Evolutionary conservation across 345 rosid species (phyloP), one percentile per base, ranked within the genome.

Genomic region (Salix suchowensis): DNA sequence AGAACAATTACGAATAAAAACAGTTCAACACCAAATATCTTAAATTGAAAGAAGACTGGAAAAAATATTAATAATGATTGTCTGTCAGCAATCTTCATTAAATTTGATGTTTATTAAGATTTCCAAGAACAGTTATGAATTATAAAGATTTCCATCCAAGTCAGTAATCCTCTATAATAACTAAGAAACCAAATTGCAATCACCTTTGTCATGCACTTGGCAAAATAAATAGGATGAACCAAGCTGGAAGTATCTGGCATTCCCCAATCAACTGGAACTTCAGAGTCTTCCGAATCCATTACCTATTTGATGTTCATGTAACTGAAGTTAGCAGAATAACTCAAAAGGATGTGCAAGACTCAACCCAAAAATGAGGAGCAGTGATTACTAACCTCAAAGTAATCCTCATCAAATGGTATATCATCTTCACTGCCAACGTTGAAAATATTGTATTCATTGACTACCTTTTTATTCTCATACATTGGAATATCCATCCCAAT

Each of bases 121-220:
- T 34, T 64, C 39, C 67, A 55, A 37, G 48, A 74, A 39, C 61
- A 79, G 68, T 61, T 19, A 21, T 46, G 54, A 39, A 26, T 9
- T 13, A 32, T 48, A 30, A 21, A 70, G 26, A 68, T 65, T 62
- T n/a, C 65, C 65, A 73, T 18, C 21, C 42, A n/a, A 48, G 61
- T 30, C 32, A 64, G 30, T 44, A 71, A 69, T 40, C 65, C 48
- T 34, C 11, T 18, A 18, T 75, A 48, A 74, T 50, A 73, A 76
- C 21, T 36, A 42, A 6, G 66, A 74, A 77, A 82, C 28, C 46
- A 65, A 61, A n/a, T 9, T 55, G 23, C 62, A 23, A 77, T 85
- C 79, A 95, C 98, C 97, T 93, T 91, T 3, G 89, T 84, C 86
- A 95, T 68, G 88, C 93, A 89, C 90, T 90, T 93, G 81, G 97